Base-by-base conservation (phyloP, 495 filamentous ascomycete species). In the Talaromyces borbonicus region DNA sequence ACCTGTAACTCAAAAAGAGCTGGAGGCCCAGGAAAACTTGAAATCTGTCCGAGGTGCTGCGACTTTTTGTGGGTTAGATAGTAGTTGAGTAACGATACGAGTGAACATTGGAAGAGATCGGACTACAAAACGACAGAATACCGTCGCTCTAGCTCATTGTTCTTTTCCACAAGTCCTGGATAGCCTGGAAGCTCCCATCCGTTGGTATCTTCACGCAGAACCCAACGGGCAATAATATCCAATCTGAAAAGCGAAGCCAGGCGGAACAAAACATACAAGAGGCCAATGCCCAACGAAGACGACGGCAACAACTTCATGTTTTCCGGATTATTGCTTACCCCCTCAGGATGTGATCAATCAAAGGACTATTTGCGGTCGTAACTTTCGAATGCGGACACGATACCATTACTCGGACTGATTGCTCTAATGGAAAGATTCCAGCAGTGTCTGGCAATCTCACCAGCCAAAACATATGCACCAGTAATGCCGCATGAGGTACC, bases 391-490 rank as follows among this genome's bases (percentile, higher is more conserved):
- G 71, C 71, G 3, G 40, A 40, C 18, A 36, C 26, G 1, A 63
- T 36, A 30, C 43, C 41, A 29, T 43, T 46, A 5, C 41, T 26
- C 12, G 15, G 26, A 2, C 6, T 46, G 9, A 2, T 39, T 30
- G 4, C 32, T 29, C 16, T n/a, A n/a, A n/a, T 20, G 23, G 16
- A 27, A 11, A 19, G 26, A 26, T 18, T 11, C n/a, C 48, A 46
- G 48, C 55, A 62, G 11, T 66, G 49, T 38, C 24, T 60, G 16
- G 49, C 56, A 25, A 79, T 63, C 52, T 78, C 74, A 9, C 73
- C 74, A 1, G 75, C 75, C 0, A 78, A 61, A 2, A 75, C 39
- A 46, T 76, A 79, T 0, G 72, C 68, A 8, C 75, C 73, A 8
- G 68, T 60, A 0, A 79, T 51, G 6, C 59, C 53, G n/a, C 51